These are phyloP conservation scores for Saccharomycopsis babjevae DNA, from an alignment of 805 yeast species.

Conservation along the genomic window DNA sequence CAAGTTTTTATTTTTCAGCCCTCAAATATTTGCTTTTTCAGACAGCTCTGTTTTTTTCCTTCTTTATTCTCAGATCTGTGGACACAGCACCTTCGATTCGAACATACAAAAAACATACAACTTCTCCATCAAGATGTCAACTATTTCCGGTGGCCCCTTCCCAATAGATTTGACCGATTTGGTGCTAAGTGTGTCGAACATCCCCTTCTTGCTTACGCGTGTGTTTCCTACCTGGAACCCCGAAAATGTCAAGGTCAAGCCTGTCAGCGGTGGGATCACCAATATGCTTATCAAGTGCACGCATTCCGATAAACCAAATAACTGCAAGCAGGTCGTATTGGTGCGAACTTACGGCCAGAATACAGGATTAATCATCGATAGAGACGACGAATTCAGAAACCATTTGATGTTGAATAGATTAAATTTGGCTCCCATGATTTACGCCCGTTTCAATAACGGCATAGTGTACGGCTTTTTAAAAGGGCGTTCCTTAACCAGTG, in stretches of 20 bases:
- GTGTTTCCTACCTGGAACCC: conserved; percentile 34
- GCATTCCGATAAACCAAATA: conserved; percentile 18
- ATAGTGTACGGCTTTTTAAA: conserved; percentile 58
- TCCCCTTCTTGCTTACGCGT: conserved; percentile 30
- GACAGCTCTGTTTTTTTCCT: too few relatives aligned
- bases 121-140: not conserved
- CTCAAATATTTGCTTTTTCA: too few relatives aligned
- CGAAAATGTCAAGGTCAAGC: conserved; percentile 29
- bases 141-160: not conserved
- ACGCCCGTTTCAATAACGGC: conserved; percentile 63
- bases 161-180: conserved; percentile 11
- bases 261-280: conserved; percentile 54
- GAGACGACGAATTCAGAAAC: conserved; percentile 64
- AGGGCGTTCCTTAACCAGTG: conserved; percentile 50
- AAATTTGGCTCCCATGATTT: conserved; percentile 56
- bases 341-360: conserved; percentile 70
- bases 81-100: too few relatives aligned
- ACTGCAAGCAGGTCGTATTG: conserved; percentile 33
- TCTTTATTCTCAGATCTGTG: too few relatives aligned
- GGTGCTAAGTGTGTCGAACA: conserved; percentile 21
- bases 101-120: too few relatives aligned
- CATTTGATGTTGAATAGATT: conserved; percentile 52
- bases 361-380: conserved; percentile 58
- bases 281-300: conserved; percentile 46
- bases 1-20: too few relatives aligned